These are phyloP conservation scores for Podila verticillata DNA, from an alignment of 192 early-diverging fungal genomes.

Conservation along the genomic window DNA sequence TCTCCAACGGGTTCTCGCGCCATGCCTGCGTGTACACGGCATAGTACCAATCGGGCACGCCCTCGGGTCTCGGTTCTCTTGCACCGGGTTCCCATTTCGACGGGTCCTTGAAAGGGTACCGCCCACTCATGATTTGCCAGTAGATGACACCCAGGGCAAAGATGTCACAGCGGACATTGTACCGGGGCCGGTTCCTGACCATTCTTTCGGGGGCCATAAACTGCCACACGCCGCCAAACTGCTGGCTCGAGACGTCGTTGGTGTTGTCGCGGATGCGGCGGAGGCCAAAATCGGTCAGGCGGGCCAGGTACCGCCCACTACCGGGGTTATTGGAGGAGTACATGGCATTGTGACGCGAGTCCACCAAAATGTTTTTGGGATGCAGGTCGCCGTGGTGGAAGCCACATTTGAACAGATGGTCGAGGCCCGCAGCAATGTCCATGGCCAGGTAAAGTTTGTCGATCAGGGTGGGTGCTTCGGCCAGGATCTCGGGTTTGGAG, in stretches of 20 bases:
- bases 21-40: slow-evolving; percentile 32
- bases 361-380: slow-evolving; percentile 31
- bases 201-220: slow-evolving; percentile 35
- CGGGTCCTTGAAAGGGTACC: slow-evolving; percentile 17
- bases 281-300: slow-evolving; percentile 31
- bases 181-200: slow-evolving; percentile 13
- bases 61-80: slow-evolving; percentile 14
- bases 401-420: slow-evolving; percentile 21
- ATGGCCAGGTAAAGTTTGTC: slow-evolving; percentile 17
- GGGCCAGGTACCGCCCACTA: slow-evolving; percentile 13
- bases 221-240: slow-evolving; percentile 19
- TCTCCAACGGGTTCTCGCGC: slow-evolving; percentile 17
- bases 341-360: not conserved
- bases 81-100: not conserved
- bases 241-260: slow-evolving; percentile 13
- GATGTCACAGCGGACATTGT: slow-evolving; percentile 23
- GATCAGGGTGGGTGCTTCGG: not conserved
- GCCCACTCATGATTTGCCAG: slow-evolving; percentile 22
- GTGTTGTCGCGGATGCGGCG: slow-evolving; percentile 14
- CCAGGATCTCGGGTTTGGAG: not conserved
- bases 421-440: slow-evolving; percentile 22
- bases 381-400: slow-evolving; percentile 39
- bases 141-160: slow-evolving; percentile 30
- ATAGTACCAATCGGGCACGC: slow-evolving; percentile 32
- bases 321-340: not conserved